A percentile compares a stretch with the other conserved stretches of the same genome.
phyloP scores from a whole-genome alignment of 805 yeast genomes.

The Candida boleticola region DNA sequence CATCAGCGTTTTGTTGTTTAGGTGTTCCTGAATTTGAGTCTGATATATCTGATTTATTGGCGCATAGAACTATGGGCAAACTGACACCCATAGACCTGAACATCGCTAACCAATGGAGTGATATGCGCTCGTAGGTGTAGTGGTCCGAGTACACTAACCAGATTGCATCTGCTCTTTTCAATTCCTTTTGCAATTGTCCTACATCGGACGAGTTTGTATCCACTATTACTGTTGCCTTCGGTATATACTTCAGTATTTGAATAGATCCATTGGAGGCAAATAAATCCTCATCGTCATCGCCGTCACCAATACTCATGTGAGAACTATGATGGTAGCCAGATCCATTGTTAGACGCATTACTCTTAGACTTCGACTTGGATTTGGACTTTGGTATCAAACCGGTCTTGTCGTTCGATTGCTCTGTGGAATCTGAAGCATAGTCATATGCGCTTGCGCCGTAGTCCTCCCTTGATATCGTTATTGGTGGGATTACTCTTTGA shows the following conservation, averaged over 20 bases:
- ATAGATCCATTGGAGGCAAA: neutral
- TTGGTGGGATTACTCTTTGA: constrained; percentile 77
- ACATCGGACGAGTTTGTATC: constrained; percentile 79
- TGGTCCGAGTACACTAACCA: constrained; percentile 95
- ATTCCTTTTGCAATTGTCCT: constrained; percentile 59
- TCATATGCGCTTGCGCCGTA: constrained; percentile 46
- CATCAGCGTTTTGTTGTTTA: constrained; percentile 55
- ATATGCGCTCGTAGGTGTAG: constrained; percentile 88
- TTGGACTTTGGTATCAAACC: neutral
- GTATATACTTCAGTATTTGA: constrained; percentile 29
- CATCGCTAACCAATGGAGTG: constrained; percentile 92
- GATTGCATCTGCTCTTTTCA: constrained; percentile 83
- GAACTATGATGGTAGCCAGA: neutral
- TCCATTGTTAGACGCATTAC: neutral
- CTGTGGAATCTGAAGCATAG: neutral
- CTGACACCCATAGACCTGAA: constrained; percentile 92
- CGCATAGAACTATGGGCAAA: constrained; percentile 86
- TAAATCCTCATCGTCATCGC: neutral
- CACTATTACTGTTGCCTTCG: constrained; percentile 61
- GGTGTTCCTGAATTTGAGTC: constrained; percentile 43
- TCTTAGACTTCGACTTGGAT: neutral
- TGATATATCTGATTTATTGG: constrained; percentile 66
- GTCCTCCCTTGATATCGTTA: constrained; percentile 68
- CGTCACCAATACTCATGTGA: neutral
- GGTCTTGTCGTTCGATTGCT: neutral